Percentiles rank a stretch among this genome's conserved stretches.
Evolutionary conservation across 352 stramenopile species (phyloP).

Genomic region (Phytophthora pistaciae): DNA sequence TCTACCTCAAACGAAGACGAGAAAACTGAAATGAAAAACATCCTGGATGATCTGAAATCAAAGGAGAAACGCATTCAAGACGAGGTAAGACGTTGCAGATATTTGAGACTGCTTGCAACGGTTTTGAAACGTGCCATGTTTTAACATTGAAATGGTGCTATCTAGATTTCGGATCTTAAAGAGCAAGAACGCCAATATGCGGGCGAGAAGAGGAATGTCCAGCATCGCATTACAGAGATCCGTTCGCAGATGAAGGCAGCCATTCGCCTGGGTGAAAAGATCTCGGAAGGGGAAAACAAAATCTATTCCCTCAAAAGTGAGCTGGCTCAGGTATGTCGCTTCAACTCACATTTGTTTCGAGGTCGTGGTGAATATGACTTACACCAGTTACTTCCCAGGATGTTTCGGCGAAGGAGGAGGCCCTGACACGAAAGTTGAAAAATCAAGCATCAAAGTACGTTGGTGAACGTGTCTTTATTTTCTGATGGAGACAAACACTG

Average conservation of each 20-base stretch:
- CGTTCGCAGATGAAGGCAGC: slow-evolving; percentile 72
- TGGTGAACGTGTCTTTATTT: neutral
- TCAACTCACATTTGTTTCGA: neutral
- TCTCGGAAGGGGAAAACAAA: slow-evolving; percentile 74
- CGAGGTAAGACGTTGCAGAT: slow-evolving; percentile 44
- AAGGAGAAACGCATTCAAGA: slow-evolving; percentile 59
- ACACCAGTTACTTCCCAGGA: slow-evolving; percentile 44
- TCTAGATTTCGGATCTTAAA: slow-evolving; percentile 71
- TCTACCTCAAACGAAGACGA: slow-evolving; percentile 86
- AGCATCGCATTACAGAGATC: slow-evolving; percentile 75
- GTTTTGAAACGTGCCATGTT: neutral
- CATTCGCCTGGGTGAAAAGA: slow-evolving; percentile 81
- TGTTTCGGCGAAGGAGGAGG: slow-evolving; percentile 80
- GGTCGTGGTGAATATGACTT: neutral
- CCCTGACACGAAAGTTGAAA: slow-evolving; percentile 79
- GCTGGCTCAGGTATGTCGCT: slow-evolving; percentile 61
- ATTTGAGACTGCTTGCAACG: neutral
- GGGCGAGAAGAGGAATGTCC: slow-evolving; percentile 65
- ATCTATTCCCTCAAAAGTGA: slow-evolving; percentile 77
- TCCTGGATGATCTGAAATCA: slow-evolving; percentile 50
- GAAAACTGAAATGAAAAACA: slow-evolving; percentile 65
- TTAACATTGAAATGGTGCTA: neutral
- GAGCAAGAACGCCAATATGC: slow-evolving; percentile 69
- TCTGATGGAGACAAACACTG: slow-evolving; percentile 5
- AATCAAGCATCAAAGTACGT: slow-evolving; percentile 70